Evolutionary conservation across 352 stramenopile genomes (phyloP).

Genomic region (Blastocystis sp.): DNA sequence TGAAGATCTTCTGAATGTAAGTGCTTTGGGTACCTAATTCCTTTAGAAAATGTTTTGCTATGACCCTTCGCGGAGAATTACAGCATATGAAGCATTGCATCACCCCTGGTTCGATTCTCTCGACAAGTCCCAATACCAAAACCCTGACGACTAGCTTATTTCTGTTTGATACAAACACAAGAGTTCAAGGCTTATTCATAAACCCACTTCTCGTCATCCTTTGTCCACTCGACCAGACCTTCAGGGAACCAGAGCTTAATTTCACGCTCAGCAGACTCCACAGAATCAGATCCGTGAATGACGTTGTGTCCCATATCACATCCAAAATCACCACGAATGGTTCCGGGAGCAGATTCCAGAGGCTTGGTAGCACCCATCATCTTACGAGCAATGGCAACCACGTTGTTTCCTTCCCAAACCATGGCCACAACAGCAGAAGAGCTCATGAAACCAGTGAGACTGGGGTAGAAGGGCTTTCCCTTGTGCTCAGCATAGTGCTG

Average conservation of each 20-base stretch:
- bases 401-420: slow-evolving; percentile 82
- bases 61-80: slow-evolving; percentile 40
- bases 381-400: slow-evolving; percentile 83
- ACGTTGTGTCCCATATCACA: slow-evolving; percentile 81
- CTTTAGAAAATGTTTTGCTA: slow-evolving; percentile 59
- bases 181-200: slow-evolving; percentile 76
- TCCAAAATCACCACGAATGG: slow-evolving; percentile 92
- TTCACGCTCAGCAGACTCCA: slow-evolving; percentile 92
- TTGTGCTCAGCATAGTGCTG: slow-evolving; percentile 86
- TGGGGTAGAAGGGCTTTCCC: slow-evolving; percentile 82
- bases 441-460: slow-evolving; percentile 90
- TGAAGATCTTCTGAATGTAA: slow-evolving; percentile 54
- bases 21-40: background rate
- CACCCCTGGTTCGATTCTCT: slow-evolving; percentile 60
- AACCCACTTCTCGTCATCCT: slow-evolving; percentile 82
- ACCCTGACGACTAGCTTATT: background rate
- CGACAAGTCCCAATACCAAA: slow-evolving; percentile 45
- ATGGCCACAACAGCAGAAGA: slow-evolving; percentile 76
- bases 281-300: slow-evolving; percentile 90
- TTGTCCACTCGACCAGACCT: slow-evolving; percentile 82
- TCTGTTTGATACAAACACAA: background rate
- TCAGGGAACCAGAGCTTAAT: slow-evolving; percentile 95
- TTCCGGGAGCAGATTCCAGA: slow-evolving; percentile 84
- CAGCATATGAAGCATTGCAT: slow-evolving; percentile 34
- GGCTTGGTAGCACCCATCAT: slow-evolving; percentile 96